Base-by-base conservation (phyloP, 139 green algal genomes). In the Chlorella sorokiniana region DNA sequence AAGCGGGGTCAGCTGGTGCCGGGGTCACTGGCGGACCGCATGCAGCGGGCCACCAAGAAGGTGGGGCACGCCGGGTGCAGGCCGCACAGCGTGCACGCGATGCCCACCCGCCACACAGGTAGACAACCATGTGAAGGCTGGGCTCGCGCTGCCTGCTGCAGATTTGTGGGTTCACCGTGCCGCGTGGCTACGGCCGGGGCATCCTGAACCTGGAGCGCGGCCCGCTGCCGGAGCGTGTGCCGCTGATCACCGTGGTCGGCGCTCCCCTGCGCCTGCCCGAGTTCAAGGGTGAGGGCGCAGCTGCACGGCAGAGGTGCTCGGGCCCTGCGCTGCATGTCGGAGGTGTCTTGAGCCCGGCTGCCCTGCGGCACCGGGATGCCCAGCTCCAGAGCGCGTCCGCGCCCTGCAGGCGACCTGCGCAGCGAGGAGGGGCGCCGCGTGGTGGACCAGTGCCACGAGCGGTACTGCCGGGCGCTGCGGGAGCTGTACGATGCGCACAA, bases 401-500 rank as follows among this genome's bases (percentile, higher is more conserved):
- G 5, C 33, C 70, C 31, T 23, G 59, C 75, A 81, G 75, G 75
- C 59, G 59, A 81, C 59, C 75, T 81, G 59, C 59, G 59, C 59
- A 81, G 75, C 75, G 75, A 71, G 27, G 75, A 56, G 59, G 75
- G 75, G 29, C 40, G 37, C 1, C 59, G 40, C 14, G 35, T 59
- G 22, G 75, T 81, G 75, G 75, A 81, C 18, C n/a, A 29, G 10
- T 81, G 75, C 75, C 75, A 81, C 20, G 59, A 38, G 18, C 41
- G 42, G 6, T 81, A 81, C 75, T 81, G 75, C 75, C 5, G 59
- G 20, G 75, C 75, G 56, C 75, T 81, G 75, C 48, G 35, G 70
- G 7, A 42, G n/a, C 70, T 78, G 70, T 65, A 78, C n/a, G 48
- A 48, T 33, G 33, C n/a, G 48, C 45, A 78, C 70, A 65, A 64